phyloP scores from a whole-genome alignment of 129 eudicot genomes.

The Arctium lappa region DNA sequence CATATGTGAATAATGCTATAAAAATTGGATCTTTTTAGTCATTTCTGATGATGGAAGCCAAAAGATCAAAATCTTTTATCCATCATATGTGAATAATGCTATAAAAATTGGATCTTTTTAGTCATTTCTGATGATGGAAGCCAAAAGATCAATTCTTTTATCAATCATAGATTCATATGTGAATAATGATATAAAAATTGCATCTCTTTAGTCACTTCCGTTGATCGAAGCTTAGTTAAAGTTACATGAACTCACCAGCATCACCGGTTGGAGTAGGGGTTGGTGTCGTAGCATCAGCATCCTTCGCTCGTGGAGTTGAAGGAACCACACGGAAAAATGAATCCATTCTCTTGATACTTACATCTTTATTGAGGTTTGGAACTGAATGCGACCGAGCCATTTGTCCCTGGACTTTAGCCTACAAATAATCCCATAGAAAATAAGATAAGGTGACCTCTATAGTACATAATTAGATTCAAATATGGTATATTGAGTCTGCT shows the following conservation, averaged over 20 bases:
- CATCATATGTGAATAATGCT: not conserved
- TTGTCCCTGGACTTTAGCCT: slow-evolving; percentile 49
- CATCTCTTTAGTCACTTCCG: not conserved
- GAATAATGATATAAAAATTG: not conserved
- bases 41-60: not conserved
- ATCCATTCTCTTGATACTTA: slow-evolving; percentile 46
- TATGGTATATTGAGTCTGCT: not conserved
- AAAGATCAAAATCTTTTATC: not conserved
- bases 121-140: not conserved
- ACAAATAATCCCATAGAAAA: slow-evolving; percentile 18
- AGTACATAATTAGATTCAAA: not conserved
- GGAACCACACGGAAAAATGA: slow-evolving; percentile 87
- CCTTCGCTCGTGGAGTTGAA: slow-evolving; percentile 66
- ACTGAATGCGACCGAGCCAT: slow-evolving; percentile 73
- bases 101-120: not conserved
- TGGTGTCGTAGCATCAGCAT: slow-evolving; percentile 34
- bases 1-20: not conserved
- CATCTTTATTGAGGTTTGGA: slow-evolving; percentile 53
- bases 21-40: not conserved
- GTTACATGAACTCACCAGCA: slow-evolving; percentile 39
- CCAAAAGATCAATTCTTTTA: not conserved
- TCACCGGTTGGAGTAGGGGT: slow-evolving; percentile 32
- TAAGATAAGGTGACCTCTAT: not conserved
- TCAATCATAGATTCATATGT: not conserved
- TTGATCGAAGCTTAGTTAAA: not conserved